Conservation (phyloP, 305 asterid species). For the Galium porrigens region DNA sequence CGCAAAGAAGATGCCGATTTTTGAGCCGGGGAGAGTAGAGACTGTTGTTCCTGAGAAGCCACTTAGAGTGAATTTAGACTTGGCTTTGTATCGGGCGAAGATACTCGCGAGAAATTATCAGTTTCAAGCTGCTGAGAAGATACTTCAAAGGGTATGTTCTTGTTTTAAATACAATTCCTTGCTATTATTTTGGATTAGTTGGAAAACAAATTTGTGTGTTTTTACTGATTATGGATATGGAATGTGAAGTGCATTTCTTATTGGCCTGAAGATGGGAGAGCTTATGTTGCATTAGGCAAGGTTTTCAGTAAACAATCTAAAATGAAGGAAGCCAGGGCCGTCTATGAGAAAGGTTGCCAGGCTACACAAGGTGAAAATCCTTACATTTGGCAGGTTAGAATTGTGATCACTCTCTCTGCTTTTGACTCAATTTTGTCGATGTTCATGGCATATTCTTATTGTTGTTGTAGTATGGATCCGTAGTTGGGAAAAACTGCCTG, state of each 20-base stretch:
- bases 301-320: conserved; percentile 55
- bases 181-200: conserved; percentile 7
- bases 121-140: conserved; percentile 53
- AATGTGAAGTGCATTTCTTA: conserved; percentile 53
- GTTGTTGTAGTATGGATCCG: background rate
- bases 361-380: conserved; percentile 96
- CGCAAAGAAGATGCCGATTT: conserved; percentile 72
- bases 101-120: conserved; percentile 42
- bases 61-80: conserved; percentile 69
- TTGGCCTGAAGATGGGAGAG: conserved; percentile 98
- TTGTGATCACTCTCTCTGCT: background rate
- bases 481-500: too few species aligned
- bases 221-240: conserved; percentile 9
- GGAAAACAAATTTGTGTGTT: conserved; percentile 3
- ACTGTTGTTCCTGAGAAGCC: conserved; percentile 45
- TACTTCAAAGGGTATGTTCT: conserved; percentile 43
- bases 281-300: conserved; percentile 81
- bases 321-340: conserved; percentile 62
- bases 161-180: background rate
- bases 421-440: background rate
- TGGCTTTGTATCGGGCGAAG: conserved; percentile 72
- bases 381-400: conserved; percentile 86
- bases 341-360: conserved; percentile 88
- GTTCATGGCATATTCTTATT: too few species aligned
- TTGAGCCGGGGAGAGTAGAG: conserved; percentile 60